phyloP scores from a whole-genome alignment of 768 basidiomycete genomes.

The Sutorius australiensis region DNA sequence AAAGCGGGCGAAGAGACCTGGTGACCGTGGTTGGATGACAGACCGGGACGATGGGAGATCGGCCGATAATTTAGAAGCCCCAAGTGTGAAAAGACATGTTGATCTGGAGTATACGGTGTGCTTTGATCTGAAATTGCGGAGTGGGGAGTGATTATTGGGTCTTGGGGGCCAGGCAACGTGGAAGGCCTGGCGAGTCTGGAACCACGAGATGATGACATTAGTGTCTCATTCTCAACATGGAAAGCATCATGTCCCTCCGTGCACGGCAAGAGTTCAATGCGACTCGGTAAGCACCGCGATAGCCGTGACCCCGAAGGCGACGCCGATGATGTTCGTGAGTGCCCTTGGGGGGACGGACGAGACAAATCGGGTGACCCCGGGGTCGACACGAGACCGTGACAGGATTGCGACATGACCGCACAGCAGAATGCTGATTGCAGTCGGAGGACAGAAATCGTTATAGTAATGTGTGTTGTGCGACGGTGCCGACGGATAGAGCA shows the following conservation, averaged over 20 bases:
- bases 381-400: constrained; percentile 15
- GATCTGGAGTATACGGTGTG: constrained; percentile 31
- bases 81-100: constrained; percentile 43
- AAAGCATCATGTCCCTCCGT: constrained; percentile 24
- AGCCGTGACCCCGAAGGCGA: constrained; percentile 17
- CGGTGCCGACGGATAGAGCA: constrained; percentile 18
- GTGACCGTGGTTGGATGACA: constrained; percentile 37
- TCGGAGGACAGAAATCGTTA: constrained; percentile 30
- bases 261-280: constrained; percentile 13
- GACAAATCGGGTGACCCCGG: constrained; percentile 31
- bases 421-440: constrained; percentile 23
- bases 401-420: constrained; percentile 14
- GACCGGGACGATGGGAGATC: constrained; percentile 38
- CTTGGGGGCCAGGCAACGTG: constrained; percentile 39
- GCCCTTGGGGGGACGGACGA: constrained; percentile 29
- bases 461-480: constrained; percentile 14
- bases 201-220: constrained; percentile 39
- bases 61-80: constrained; percentile 44
- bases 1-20: constrained; percentile 35
- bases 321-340: constrained; percentile 31
- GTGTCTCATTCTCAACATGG: constrained; percentile 41
- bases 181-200: constrained; percentile 54
- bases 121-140: constrained; percentile 49
- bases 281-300: constrained; percentile 25
- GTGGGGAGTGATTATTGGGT: constrained; percentile 26